Evolutionary conservation across 768 basidiomycete species (phyloP).

Genomic region (Collybia mongolica): DNA sequence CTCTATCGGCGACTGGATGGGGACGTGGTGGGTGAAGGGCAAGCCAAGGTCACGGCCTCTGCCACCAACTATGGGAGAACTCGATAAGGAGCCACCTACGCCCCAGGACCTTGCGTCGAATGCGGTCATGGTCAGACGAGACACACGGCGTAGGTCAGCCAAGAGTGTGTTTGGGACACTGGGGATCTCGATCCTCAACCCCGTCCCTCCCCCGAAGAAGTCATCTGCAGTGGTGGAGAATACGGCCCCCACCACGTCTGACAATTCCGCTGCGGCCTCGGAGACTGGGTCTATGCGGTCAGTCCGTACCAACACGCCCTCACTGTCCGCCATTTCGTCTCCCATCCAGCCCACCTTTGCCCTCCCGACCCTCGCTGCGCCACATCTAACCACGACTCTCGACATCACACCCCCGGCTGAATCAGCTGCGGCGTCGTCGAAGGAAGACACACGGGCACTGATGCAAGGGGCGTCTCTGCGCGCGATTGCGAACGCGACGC

Average conservation of each 20-base stretch:
- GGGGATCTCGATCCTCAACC: slow-evolving; percentile 66
- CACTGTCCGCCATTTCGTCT: slow-evolving; percentile 31
- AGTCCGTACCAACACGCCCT: slow-evolving; percentile 16
- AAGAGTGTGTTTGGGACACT: slow-evolving; percentile 73
- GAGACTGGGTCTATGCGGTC: slow-evolving; percentile 38
- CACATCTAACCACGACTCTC: slow-evolving; percentile 41
- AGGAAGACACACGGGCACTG: slow-evolving; percentile 19
- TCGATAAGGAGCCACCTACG: slow-evolving; percentile 16
- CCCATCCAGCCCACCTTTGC: slow-evolving; percentile 37
- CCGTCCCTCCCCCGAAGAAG: slow-evolving; percentile 31
- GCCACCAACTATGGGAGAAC: slow-evolving; percentile 13
- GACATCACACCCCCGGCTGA: slow-evolving; percentile 20
- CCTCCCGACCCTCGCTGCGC: slow-evolving; percentile 38
- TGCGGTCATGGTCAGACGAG: slow-evolving; percentile 10
- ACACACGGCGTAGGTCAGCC: slow-evolving; percentile 40
- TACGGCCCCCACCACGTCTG: not conserved
- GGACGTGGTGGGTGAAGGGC: slow-evolving; percentile 66
- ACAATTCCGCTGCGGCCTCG: slow-evolving; percentile 7
- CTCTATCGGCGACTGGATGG: slow-evolving; percentile 73
- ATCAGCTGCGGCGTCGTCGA: slow-evolving; percentile 10
- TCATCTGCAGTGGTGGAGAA: slow-evolving; percentile 15
- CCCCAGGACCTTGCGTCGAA: not conserved
- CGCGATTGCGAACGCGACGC: slow-evolving; percentile 79
- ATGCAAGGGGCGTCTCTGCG: slow-evolving; percentile 67
- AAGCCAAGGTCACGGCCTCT: slow-evolving; percentile 25